Conservation (phyloP, 495 filamentous ascomycete genomes). For the Aspergillus haitiensis region DNA sequence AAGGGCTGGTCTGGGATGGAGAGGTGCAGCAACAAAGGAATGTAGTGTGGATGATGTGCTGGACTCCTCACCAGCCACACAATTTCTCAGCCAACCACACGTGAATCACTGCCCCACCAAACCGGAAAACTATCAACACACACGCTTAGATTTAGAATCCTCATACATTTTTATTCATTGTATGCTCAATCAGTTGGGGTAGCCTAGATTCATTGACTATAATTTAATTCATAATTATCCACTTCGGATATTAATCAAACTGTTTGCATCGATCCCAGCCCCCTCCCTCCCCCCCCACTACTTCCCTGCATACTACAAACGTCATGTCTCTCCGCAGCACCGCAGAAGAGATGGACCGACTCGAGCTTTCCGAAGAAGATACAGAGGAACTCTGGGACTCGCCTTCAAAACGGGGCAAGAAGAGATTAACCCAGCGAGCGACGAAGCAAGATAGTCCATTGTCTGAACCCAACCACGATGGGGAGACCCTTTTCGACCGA, state of each 20-base stretch:
- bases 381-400: slow-evolving; percentile 73
- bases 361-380: slow-evolving; percentile 62
- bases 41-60: slow-evolving; percentile 6
- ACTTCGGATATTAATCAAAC: not conserved
- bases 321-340: slow-evolving; percentile 41
- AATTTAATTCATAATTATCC: not conserved
- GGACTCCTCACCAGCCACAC: slow-evolving; percentile 20
- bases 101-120: not conserved
- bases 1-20: slow-evolving; percentile 1
- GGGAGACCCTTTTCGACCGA: slow-evolving; percentile 59
- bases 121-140: not conserved
- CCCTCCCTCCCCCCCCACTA: slow-evolving; percentile 9
- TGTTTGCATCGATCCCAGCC: slow-evolving; percentile 3
- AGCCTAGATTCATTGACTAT: not conserved
- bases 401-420: slow-evolving; percentile 53
- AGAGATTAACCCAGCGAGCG: slow-evolving; percentile 24
- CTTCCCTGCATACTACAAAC: slow-evolving; percentile 2
- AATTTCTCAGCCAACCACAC: slow-evolving; percentile 14
- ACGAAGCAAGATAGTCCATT: slow-evolving; percentile 42
- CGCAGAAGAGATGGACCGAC: slow-evolving; percentile 47
- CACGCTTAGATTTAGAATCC: not conserved
- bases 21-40: slow-evolving; percentile 14
- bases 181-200: not conserved
- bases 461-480: slow-evolving; percentile 43
- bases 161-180: not conserved